Base-by-base conservation (phyloP, 1,139 yeast genomes). In the Yamadazyma blattariae region DNA sequence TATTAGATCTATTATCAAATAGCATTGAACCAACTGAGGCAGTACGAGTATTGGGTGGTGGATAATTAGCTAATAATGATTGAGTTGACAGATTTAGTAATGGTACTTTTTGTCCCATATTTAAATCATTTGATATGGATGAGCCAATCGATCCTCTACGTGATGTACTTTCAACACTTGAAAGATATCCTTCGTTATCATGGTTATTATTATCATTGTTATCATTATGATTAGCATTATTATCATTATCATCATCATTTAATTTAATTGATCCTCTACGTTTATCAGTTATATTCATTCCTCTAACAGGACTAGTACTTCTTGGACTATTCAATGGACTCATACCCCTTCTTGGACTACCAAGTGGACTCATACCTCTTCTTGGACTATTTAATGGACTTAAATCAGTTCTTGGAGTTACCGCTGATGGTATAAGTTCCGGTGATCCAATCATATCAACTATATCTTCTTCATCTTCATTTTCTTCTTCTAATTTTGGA, bases 91-190 rank as follows among this genome's bases (percentile, higher is more conserved):
- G 45, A 13, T 54, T 51, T 14, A 70, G 52, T 19, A 70, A 50
- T 9, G 75, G 76, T 20, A 67, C 51, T 2, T 66, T 61, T 43
- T 62, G 71, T 16, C 68, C 74, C 15, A 61, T 41, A 1, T 64
- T 64, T 4, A 51, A 22, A 29, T 56, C 55, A 5, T 45, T 42
- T 2, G 63, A 54, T 3, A 40, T 40, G 6, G 42, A 32, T 25
- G 68, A 64, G 3, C 56, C 45, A 3, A 50, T 27, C 0, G 71
- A 64, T 2, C 65, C 38, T 29, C 48, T 31, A 14, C 48, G 44
- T 7, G 46, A 42, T 14, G 46, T 39, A 13, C 42, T 35, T 17
- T 42, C 46, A 18, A 37, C 18, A 24, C 41, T 45, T 9, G 49
- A 43, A 16, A 33, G 38, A 26, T 53, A 50, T n/a, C 25, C 25